phyloP scores from a whole-genome alignment of 108 stramenopile species.

The Cyclotella kingstonii region DNA sequence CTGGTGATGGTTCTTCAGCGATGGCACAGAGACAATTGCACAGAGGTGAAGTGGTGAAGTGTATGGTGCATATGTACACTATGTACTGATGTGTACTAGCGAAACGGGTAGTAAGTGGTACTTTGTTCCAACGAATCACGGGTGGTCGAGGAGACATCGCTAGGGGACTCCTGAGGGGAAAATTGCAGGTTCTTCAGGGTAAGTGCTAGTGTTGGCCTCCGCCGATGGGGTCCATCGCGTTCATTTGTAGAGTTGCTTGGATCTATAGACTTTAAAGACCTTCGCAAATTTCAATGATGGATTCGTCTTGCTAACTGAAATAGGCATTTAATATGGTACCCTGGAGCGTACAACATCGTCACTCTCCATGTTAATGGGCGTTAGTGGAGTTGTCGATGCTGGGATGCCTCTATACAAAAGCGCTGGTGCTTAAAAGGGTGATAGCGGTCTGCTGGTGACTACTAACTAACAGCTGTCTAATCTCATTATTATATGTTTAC shows the following conservation, averaged over 20 bases:
- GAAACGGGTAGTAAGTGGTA: conserved; percentile 37
- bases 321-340: conserved; percentile 82
- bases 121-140: conserved; percentile 32
- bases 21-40: too few species aligned
- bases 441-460: neutral
- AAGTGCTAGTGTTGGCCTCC: conserved; percentile 63
- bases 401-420: conserved; percentile 69
- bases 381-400: conserved; percentile 62
- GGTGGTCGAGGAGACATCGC: conserved; percentile 20
- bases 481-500: too few species aligned
- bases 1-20: too few species aligned
- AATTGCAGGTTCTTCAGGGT: conserved; percentile 24
- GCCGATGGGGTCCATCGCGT: conserved; percentile 64
- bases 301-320: conserved; percentile 72
- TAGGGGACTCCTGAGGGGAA: neutral
- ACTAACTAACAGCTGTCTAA: too few species aligned
- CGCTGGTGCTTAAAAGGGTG: conserved; percentile 5
- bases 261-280: conserved; percentile 65
- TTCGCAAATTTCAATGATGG: conserved; percentile 61
- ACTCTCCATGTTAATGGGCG: conserved; percentile 16
- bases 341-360: conserved; percentile 58
- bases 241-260: conserved; percentile 79
- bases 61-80: too few species aligned
- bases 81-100: too few species aligned
- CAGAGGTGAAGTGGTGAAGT: too few species aligned